phyloP scores from a whole-genome alignment of 2,329 filamentous ascomycete species.

The Teratosphaeria nubilosa region DNA sequence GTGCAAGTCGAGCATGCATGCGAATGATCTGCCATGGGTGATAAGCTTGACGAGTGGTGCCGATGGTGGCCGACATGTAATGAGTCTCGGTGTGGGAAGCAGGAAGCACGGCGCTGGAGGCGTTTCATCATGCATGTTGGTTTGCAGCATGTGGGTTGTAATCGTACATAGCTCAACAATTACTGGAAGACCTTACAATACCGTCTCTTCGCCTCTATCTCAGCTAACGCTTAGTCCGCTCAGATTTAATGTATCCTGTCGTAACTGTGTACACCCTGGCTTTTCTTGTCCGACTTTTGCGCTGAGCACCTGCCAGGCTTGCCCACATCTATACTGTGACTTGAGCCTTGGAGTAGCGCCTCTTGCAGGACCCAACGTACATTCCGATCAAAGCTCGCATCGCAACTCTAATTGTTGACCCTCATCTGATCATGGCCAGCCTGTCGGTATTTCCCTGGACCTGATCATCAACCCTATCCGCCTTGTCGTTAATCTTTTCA shows the following conservation, averaged over 20 bases:
- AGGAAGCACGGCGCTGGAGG: neutral
- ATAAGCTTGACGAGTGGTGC: neutral
- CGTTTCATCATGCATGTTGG: neutral
- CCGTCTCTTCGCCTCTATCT: too few relatives aligned
- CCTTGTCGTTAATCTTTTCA: constrained; percentile 58
- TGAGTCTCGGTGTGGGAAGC: too few relatives aligned
- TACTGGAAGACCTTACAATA: too few relatives aligned
- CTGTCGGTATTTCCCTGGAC: neutral
- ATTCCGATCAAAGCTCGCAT: neutral
- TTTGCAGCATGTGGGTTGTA: neutral
- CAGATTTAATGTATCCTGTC: neutral
- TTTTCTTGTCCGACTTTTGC: neutral
- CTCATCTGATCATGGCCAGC: neutral
- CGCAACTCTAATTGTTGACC: neutral
- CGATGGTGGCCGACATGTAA: too few relatives aligned
- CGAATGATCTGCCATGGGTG: neutral
- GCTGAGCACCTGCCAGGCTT: neutral
- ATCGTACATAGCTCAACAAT: too few relatives aligned
- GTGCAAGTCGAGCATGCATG: neutral
- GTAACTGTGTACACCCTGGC: neutral
- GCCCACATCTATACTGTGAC: neutral
- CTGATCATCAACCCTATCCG: constrained; percentile 58
- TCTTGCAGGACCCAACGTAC: neutral
- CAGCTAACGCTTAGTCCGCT: too few relatives aligned
- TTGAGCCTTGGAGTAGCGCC: too few relatives aligned